phyloP scores from a whole-genome alignment of 2,329 filamentous ascomycete genomes.

The Neonectria hederae region DNA sequence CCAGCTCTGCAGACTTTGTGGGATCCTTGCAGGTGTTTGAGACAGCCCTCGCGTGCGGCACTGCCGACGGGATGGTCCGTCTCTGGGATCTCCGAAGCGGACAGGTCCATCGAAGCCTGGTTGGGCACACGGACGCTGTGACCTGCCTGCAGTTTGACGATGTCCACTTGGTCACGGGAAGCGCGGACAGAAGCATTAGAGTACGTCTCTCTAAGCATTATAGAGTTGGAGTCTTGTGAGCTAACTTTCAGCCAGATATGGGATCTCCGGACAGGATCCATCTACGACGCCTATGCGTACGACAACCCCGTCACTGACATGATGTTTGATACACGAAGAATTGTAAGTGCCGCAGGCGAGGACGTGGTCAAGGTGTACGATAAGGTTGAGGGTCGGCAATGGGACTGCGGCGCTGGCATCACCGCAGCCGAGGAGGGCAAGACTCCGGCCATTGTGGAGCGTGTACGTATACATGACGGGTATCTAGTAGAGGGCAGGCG shows the following conservation, averaged over 20 bases:
- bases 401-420: constrained; percentile 92
- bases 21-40: constrained; percentile 96
- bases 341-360: constrained; percentile 89
- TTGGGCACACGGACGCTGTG: constrained; percentile 94
- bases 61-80: constrained; percentile 95
- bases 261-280: constrained; percentile 96
- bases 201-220: constrained; percentile 65
- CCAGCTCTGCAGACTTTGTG: constrained; percentile 86
- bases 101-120: constrained; percentile 94
- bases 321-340: constrained; percentile 94
- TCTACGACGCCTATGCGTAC: constrained; percentile 96
- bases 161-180: constrained; percentile 92
- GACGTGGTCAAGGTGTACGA: constrained; percentile 98
- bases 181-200: constrained; percentile 89
- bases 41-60: constrained; percentile 93
- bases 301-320: constrained; percentile 91
- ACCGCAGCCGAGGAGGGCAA: constrained; percentile 73
- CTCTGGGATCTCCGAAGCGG: constrained; percentile 97
- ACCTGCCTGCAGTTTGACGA: constrained; percentile 97
- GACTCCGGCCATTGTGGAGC: constrained; percentile 77
- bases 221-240: background rate
- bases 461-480: constrained; percentile 90
- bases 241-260: constrained; percentile 77
- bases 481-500: constrained; percentile 91
- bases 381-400: constrained; percentile 93